Percentiles rank a stretch among this genome's conserved stretches.
phyloP scores from a whole-genome alignment of 129 eudicot species.

The Chrysanthemum lavandulifolium region DNA sequence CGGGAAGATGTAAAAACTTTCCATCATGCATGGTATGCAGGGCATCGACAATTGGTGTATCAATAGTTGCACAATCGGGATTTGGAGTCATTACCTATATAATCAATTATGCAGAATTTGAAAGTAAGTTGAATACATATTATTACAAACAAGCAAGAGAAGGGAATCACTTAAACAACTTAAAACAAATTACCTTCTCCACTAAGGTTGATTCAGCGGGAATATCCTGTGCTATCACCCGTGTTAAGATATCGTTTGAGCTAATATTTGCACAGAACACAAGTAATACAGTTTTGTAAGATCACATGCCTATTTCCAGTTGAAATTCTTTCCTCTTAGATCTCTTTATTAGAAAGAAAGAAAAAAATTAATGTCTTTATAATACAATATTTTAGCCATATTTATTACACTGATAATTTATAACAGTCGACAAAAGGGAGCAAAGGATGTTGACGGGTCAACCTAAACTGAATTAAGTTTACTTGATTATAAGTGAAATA shows the following conservation, averaged over 20 bases:
- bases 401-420: too few relatives aligned
- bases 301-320: constrained; percentile 5
- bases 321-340: too few relatives aligned
- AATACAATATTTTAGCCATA: too few relatives aligned
- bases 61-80: constrained; percentile 90
- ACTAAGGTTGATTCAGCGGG: constrained; percentile 79
- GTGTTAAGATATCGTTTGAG: constrained; percentile 79
- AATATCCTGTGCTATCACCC: constrained; percentile 89
- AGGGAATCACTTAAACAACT: constrained; percentile 6
- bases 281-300: constrained; percentile 2
- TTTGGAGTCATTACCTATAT: constrained; percentile 93
- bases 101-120: constrained; percentile 18
- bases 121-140: neutral
- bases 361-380: too few relatives aligned
- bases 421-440: too few relatives aligned
- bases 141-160: constrained; percentile 1
- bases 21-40: constrained; percentile 98
- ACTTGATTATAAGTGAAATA: neutral
- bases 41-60: constrained; percentile 97
- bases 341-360: too few relatives aligned
- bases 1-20: constrained; percentile 94
- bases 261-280: constrained; percentile 31
- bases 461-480: too few relatives aligned
- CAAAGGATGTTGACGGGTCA: too few relatives aligned
- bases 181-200: constrained; percentile 59